A percentile compares a stretch with the other conserved stretches of the same genome.
These are phyloP conservation scores for Aspergillus luchuensis DNA, from an alignment of 2,329 filamentous ascomycete genomes.

Conservation along the genomic window DNA sequence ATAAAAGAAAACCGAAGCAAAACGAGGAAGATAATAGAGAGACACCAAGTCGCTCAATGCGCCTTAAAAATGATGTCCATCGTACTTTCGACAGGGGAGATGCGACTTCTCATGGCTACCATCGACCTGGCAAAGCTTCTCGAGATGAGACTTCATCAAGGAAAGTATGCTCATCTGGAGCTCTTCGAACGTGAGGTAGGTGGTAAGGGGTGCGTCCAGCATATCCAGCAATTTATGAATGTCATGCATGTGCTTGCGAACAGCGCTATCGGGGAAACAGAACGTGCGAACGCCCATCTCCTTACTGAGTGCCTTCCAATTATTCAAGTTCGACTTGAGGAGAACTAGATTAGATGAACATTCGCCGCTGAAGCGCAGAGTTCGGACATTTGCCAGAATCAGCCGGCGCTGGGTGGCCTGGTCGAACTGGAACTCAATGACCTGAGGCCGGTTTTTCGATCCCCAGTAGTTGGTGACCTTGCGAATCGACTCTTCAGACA, in stretches of 20 bases:
- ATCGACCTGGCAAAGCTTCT: constrained; percentile 23
- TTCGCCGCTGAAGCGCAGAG: constrained; percentile 50
- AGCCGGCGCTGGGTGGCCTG: constrained; percentile 53
- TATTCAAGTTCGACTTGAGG: constrained; percentile 51
- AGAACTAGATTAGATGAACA: constrained; percentile 42
- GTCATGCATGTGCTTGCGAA: constrained; percentile 54
- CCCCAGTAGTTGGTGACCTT: constrained; percentile 46
- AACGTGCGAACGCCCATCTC: constrained; percentile 55
- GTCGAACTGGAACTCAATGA: constrained; percentile 57
- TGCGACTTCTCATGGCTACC: not conserved
- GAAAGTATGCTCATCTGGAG: constrained; percentile 37
- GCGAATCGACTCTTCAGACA: constrained; percentile 43
- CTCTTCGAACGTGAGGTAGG: constrained; percentile 43
- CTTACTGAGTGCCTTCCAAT: constrained; percentile 51
- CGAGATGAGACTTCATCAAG: constrained; percentile 36
- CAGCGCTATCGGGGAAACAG: constrained; percentile 51
- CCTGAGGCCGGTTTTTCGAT: constrained; percentile 50
- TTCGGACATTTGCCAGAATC: constrained; percentile 49
- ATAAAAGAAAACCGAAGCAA: not conserved
- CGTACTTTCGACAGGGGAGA: not conserved
- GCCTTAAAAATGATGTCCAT: not conserved
- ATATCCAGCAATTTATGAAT: constrained; percentile 53
- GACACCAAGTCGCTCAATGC: not conserved
- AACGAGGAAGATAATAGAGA: not conserved
- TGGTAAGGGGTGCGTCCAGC: constrained; percentile 46